phyloP scores from a whole-genome alignment of 208 protist species.

The Leishmania lainsoni region DNA sequence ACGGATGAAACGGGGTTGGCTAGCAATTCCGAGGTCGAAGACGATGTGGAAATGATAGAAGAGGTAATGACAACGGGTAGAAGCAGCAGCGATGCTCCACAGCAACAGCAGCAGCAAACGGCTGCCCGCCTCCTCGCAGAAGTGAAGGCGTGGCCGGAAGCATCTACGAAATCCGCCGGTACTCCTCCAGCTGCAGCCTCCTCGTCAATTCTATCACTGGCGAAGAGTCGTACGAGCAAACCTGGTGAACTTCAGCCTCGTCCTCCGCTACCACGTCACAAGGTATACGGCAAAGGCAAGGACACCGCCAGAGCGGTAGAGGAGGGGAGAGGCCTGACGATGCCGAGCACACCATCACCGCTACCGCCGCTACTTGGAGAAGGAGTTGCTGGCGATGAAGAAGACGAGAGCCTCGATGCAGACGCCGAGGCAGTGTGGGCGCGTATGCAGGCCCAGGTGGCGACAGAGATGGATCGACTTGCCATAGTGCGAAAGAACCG shows the following conservation, averaged over 20 bases:
- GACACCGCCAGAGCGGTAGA: background rate
- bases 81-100: background rate
- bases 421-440: conserved; percentile 39
- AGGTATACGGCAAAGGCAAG: background rate
- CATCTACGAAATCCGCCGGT: background rate
- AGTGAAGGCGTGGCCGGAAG: background rate
- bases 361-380: background rate
- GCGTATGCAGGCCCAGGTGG: conserved; percentile 40
- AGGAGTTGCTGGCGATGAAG: too few species aligned
- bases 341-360: background rate
- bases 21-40: background rate
- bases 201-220: background rate
- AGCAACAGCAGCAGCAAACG: conserved; percentile 2
- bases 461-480: conserved; percentile 53
- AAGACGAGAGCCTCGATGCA: background rate
- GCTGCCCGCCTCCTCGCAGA: background rate
- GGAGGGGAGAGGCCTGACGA: background rate
- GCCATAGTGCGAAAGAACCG: conserved; percentile 57
- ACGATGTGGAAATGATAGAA: background rate
- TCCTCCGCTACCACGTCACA: background rate
- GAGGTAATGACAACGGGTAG: background rate
- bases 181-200: background rate
- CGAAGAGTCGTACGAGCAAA: background rate
- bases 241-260: background rate
- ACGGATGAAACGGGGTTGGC: background rate